Base-by-base conservation (phyloP, 1,284 basidiomycete genomes). In the Cutaneotrichosporon sp. region DNA sequence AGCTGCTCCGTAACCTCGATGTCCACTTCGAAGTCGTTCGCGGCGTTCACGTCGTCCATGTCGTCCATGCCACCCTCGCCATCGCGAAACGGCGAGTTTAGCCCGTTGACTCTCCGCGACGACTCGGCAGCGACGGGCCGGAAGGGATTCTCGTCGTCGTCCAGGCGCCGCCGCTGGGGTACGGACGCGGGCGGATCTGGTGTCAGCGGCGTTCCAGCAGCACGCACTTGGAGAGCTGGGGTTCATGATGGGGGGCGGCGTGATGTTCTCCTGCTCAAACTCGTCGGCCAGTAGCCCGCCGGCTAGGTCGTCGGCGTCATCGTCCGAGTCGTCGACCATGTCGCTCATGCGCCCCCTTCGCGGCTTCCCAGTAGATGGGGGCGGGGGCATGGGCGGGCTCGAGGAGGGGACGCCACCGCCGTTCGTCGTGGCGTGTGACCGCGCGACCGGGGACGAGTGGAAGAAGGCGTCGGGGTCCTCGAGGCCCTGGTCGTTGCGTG, bases 401-500 rank as follows among this genome's bases (percentile, higher is more conserved):
- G 51, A 53, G 25, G 42, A 9, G n/a, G 43, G 42, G 31, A 27
- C 18, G 29, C 45, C 11, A 29, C 38, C 9, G 16, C 24, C 25
- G 10, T 50, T 27, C 18, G 57, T 20, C 14, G 51, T 53, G 20
- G 33, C 33, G 4, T 24, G 51, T 16, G 34, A 9, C 13, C 22
- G 20, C 14, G 20, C 34, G 13, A 22, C 8, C n/a, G 51, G 51
- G 4, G 75, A 72, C 11, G 74, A 75, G 53, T 83, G 81, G 66
- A 94, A 85, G 70, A 92, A 82, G 67, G 87, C 85, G 59, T 87
- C 86, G 70, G 91, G 89, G 13, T 87, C 87, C 77, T 95, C 92
- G 74, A 91, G 91, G 11, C 92, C 94, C 72, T 92, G 89, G 16
- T 87, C 87, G 68, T 87, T 87, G 65, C 86, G 85, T 54, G 87